Base-by-base conservation (phyloP, 1,139 yeast genomes). In the Nakaseomyces uthaithaninus region DNA sequence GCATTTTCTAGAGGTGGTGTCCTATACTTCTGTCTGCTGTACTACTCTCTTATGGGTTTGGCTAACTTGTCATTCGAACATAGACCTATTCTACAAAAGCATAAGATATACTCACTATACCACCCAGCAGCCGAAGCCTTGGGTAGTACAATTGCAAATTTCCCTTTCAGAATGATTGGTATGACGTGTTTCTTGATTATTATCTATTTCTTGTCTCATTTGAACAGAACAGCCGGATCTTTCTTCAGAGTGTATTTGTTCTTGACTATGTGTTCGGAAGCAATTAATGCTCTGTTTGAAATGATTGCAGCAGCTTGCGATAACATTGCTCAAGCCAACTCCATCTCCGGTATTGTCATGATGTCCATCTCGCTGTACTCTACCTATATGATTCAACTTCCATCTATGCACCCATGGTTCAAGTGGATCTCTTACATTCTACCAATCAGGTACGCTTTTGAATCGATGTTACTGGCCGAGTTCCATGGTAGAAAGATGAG, bases 391-490 rank as follows among this genome's bases (percentile, higher is more conserved):
- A 68, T 76, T 47, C 81, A 74, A 50, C 59, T 71, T 37, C 75
- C 76, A 6, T 64, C 71, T 0, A 76, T 77, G 80, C 79, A 69
- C 47, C 77, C 78, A 27, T 76, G 81, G 80, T 75, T 75, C 52
- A 70, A 72, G 54, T 77, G 83, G 83, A 67, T 75, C 31, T 70
- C 75, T 4, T 77, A 74, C 51, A 62, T 75, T 42, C 65, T 77
- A 48, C 82, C 83, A 3, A 58, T 76, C 40, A 60, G 72, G 36
- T 77, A 75, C 49, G 75, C 72, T 6, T 77, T 74, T 44, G 81
- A 77, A 52, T 65, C 76, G 10, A 64, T 77, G 64, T 57, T 76
- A 45, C 63, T 72, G 12, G 64, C 68, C 30, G 82, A 77, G 51
- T 76, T 77, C 51, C 79, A 75, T 53, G 74, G 73, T 4, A 63